Base-by-base conservation (phyloP, 345 rosid species). In the Anacardium occidentale region DNA sequence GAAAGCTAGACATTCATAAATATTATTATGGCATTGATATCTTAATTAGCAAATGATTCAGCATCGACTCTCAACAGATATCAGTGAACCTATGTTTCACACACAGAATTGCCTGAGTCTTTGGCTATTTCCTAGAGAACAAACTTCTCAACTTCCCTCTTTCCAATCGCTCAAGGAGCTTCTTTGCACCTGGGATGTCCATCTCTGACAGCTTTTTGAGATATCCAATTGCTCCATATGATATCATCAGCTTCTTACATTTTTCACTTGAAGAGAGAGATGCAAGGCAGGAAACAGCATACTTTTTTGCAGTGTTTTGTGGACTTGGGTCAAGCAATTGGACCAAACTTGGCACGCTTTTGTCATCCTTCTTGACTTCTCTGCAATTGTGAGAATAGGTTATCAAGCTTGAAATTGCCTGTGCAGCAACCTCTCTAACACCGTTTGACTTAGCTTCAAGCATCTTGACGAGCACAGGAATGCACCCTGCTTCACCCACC, bases 171-270 rank as follows among this genome's bases (percentile, higher is more conserved):
- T 92, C 97, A 0, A 92, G 96, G 64, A 95, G 88, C 83, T 91
- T 95, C 78, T 83, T 95, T 0, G 97, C 80, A 66, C 98, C 97
- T 0, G 98, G 93, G 71, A 91, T 83, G 63, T 92, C 99, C 88
- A 93, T 82, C 75, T 95, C 99, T 0, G 78, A 63, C 45, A 95
- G 90, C 88, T 92, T 95, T 87, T 91, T 95, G 59, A 95, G 80
- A 65, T 95, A 95, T 66, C 99, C 98, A 18, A 92, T 91, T 20
- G 98, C 99, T 47, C 99, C 97, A 54, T 92, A 86, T 0, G 97
- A 88, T 17, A 95, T 74, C 99, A 95, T 95, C 66, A 86, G 80
- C 84, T 84, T 92, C 90, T 85, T 92, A 75, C 99, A 92, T 83
- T 91, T 95, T 89, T 83, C 90, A 75, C 93, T 90, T 22, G 96